phyloP scores from a whole-genome alignment of 352 stramenopile species.

The Saprolegnia parasitica region DNA sequence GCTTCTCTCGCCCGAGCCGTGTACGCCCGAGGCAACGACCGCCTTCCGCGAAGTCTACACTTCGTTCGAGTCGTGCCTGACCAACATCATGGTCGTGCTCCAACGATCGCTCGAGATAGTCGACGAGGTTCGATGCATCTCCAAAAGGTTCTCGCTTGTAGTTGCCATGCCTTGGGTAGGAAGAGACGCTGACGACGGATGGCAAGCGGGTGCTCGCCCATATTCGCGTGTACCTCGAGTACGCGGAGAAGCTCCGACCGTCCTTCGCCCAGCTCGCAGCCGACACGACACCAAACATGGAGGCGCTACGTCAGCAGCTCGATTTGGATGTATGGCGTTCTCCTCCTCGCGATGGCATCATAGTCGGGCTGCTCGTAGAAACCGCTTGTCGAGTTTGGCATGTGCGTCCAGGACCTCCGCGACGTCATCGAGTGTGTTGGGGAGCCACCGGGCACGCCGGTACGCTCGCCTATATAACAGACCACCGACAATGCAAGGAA shows the following conservation, averaged over 20 bases:
- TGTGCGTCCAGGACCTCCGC: constrained; percentile 27
- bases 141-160: not conserved
- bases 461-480: not conserved
- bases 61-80: constrained; percentile 9
- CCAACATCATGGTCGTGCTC: constrained; percentile 14
- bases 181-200: constrained; percentile 10
- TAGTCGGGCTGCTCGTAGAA: constrained; percentile 58
- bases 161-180: not conserved
- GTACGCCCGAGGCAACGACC: constrained; percentile 30
- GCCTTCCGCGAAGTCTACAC: not conserved
- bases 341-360: not conserved
- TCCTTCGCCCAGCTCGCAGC: constrained; percentile 6
- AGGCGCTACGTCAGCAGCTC: not conserved
- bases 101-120: constrained; percentile 14
- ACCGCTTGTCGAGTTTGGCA: constrained; percentile 39
- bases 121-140: not conserved
- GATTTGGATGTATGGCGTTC: not conserved
- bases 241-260: not conserved
- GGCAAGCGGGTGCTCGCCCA: constrained; percentile 19
- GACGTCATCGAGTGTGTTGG: constrained; percentile 11
- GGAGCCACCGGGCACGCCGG: constrained; percentile 7
- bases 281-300: not conserved
- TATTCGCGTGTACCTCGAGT: constrained; percentile 19
- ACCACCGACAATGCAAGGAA: not conserved
- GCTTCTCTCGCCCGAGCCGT: constrained; percentile 40